These are phyloP conservation scores for Pseudonitzschia multistriata DNA, from an alignment of 108 stramenopile genomes.

Conservation along the genomic window DNA sequence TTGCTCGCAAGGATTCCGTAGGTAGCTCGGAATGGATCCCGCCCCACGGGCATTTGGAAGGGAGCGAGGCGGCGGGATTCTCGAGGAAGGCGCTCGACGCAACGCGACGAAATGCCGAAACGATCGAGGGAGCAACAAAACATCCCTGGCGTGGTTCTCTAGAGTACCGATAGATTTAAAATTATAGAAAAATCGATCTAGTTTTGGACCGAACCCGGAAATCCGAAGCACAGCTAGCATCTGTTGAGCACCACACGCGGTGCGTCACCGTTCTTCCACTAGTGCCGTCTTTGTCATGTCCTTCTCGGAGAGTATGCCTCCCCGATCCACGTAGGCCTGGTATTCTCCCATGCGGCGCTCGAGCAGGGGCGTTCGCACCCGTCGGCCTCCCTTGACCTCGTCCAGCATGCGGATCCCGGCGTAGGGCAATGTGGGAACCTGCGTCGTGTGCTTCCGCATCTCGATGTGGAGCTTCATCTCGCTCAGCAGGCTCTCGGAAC, in stretches of 20 bases:
- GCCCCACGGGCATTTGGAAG: too few species aligned
- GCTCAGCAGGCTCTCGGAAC: slow-evolving; percentile 44
- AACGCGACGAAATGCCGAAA: not conserved
- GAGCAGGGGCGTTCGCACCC: slow-evolving; percentile 31
- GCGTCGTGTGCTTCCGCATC: slow-evolving; percentile 34
- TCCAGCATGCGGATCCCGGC: slow-evolving; percentile 69
- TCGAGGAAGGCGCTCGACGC: too few species aligned
- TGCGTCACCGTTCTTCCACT: slow-evolving; percentile 20
- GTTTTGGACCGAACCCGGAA: too few species aligned
- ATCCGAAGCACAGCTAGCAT: too few species aligned
- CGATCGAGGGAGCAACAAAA: slow-evolving; percentile 1
- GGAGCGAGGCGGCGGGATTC: too few species aligned
- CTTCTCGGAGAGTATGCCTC: slow-evolving; percentile 68
- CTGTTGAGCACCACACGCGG: too few species aligned
- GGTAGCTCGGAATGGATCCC: too few species aligned
- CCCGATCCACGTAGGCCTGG: slow-evolving; percentile 67
- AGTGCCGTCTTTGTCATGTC: slow-evolving; percentile 47
- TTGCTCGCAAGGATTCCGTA: too few species aligned
- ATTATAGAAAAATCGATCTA: not conserved
- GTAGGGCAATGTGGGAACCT: slow-evolving; percentile 46
- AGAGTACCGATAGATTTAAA: too few species aligned
- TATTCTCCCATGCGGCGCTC: slow-evolving; percentile 65
- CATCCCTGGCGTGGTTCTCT: not conserved
- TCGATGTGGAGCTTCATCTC: slow-evolving; percentile 75
- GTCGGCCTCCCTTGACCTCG: slow-evolving; percentile 36